Conservation (phyloP, 1,284 basidiomycete genomes). For the Puccinia coronata region DNA sequence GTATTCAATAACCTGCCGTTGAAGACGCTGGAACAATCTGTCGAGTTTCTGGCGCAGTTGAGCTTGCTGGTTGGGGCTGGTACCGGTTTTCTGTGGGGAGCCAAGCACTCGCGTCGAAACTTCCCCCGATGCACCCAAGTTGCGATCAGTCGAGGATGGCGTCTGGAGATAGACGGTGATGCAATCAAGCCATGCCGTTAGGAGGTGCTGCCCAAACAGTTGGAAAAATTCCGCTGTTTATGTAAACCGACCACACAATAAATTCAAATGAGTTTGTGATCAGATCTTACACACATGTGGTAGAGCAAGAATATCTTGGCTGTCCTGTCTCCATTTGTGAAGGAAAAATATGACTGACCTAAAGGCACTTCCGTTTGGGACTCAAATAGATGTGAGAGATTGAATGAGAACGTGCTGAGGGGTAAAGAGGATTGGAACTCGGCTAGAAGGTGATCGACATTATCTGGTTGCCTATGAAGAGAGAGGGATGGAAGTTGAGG, state of each 20-base stretch:
- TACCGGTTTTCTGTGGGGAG: constrained; percentile 3
- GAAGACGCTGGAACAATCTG: background rate
- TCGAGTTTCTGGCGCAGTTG: constrained; percentile 5
- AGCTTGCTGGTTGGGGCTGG: background rate
- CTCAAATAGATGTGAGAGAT: constrained; percentile 27
- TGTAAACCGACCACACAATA: background rate
- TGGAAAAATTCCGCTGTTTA: constrained; percentile 18
- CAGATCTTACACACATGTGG: background rate
- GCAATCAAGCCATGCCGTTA: constrained; percentile 10
- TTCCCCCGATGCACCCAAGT: too few relatives aligned
- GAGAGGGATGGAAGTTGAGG: background rate
- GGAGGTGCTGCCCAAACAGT: constrained; percentile 10
- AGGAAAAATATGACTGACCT: constrained; percentile 18
- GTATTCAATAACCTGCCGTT: background rate
- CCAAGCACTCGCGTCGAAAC: background rate
- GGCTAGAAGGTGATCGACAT: constrained; percentile 7
- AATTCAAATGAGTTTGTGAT: background rate
- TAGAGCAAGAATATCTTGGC: background rate
- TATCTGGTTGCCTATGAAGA: constrained; percentile 10
- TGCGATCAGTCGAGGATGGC: background rate
- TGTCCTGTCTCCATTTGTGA: background rate
- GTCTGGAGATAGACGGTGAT: background rate
- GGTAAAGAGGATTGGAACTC: constrained; percentile 32
- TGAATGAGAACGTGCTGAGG: constrained; percentile 14
- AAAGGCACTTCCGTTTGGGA: background rate